These are phyloP conservation scores for Teratosphaeria pseudoeucalypti DNA, from an alignment of 2,329 filamentous ascomycete species.

Conservation along the genomic window DNA sequence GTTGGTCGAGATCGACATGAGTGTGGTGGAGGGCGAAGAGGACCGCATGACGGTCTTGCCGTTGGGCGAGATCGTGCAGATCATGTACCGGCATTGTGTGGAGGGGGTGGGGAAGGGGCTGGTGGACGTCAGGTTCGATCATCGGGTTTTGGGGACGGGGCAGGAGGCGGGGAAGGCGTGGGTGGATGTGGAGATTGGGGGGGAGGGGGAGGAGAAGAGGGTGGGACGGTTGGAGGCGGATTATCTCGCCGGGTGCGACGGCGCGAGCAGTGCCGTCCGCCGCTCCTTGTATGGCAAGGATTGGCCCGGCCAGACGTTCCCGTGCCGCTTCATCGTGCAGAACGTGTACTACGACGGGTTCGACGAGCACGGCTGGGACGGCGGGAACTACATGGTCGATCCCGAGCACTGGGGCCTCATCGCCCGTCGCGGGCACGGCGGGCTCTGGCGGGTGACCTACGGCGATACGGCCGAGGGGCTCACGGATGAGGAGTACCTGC, in stretches of 20 bases:
- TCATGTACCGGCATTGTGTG: constrained; percentile 13
- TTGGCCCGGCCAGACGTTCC: constrained; percentile 16
- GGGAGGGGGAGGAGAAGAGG: constrained; percentile 13
- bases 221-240: constrained; percentile 13
- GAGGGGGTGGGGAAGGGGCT: constrained; percentile 10
- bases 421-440: constrained; percentile 16
- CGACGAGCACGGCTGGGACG: constrained; percentile 27
- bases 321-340: constrained; percentile 13
- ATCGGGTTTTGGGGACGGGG: constrained; percentile 15
- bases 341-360: constrained; percentile 25
- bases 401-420: constrained; percentile 23
- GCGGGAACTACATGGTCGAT: constrained; percentile 33
- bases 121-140: constrained; percentile 18
- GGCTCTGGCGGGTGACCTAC: constrained; percentile 34
- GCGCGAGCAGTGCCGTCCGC: constrained; percentile 15
- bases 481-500: constrained; percentile 17
- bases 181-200: constrained; percentile 19
- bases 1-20: constrained; percentile 17
- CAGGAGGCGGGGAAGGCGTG: constrained; percentile 19
- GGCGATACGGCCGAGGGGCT: constrained; percentile 25
- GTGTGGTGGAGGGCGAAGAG: constrained; percentile 15
- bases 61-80: constrained; percentile 18
- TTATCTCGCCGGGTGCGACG: constrained; percentile 22
- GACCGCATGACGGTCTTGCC: constrained; percentile 19
- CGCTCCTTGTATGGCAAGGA: constrained; percentile 15